Evolutionary conservation across 768 basidiomycete genomes (phyloP).

Genomic region (Pulveroboletus sp.): DNA sequence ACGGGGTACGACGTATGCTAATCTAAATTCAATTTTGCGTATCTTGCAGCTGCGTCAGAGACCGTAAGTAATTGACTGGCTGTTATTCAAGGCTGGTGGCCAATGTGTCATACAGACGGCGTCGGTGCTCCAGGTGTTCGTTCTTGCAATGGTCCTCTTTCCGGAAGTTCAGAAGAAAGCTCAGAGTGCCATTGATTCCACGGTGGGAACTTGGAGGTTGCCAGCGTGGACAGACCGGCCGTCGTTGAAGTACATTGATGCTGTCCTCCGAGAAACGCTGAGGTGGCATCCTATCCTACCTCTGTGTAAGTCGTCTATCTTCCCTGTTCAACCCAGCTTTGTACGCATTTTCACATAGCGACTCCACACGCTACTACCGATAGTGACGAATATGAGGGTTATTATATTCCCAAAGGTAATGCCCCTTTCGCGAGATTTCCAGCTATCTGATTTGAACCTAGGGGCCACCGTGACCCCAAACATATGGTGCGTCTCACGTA

Average conservation of each 20-base stretch:
- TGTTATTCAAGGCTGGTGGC: background rate
- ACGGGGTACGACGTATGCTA: background rate
- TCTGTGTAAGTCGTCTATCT: slow-evolving; percentile 12
- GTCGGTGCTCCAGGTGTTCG: slow-evolving; percentile 26
- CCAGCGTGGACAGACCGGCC: slow-evolving; percentile 26
- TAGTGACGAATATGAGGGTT: slow-evolving; percentile 24
- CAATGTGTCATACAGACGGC: slow-evolving; percentile 16
- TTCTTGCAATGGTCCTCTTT: slow-evolving; percentile 33
- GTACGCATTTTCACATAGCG: background rate
- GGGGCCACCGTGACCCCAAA: slow-evolving; percentile 26
- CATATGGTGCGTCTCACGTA: slow-evolving; percentile 20
- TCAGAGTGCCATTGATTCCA: slow-evolving; percentile 28
- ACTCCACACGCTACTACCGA: slow-evolving; percentile 19
- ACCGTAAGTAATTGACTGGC: slow-evolving; percentile 7
- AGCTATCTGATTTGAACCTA: slow-evolving; percentile 1
- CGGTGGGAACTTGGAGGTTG: slow-evolving; percentile 21
- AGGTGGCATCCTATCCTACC: slow-evolving; percentile 24
- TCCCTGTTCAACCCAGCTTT: background rate
- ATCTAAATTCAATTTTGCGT: background rate
- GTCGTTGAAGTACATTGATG: slow-evolving; percentile 25
- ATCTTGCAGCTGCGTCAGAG: slow-evolving; percentile 14
- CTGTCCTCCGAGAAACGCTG: slow-evolving; percentile 27
- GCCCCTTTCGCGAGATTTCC: background rate
- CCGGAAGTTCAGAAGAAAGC: slow-evolving; percentile 28
- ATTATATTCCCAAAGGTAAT: slow-evolving; percentile 26